A percentile compares a stretch with the other conserved stretches of the same genome.
phyloP scores from a whole-genome alignment of 75 land plant species.

The Gnetum montanum region DNA sequence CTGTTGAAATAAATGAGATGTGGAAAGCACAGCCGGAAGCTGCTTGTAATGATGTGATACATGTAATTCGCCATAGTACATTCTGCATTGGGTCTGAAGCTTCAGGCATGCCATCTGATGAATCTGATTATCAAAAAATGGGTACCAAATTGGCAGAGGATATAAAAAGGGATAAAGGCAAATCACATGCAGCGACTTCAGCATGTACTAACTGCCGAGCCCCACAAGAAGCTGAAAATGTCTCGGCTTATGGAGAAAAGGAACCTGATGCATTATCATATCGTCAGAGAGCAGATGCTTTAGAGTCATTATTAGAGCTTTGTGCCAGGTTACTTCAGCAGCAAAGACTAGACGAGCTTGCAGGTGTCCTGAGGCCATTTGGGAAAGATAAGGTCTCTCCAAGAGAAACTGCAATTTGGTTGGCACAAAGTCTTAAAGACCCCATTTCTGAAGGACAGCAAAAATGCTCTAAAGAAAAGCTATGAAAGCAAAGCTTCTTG shows the following conservation, averaged over 20 bases:
- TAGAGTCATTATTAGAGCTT: conserved; percentile 85
- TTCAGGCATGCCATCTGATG: conserved; percentile 11
- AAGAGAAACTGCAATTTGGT: conserved; percentile 97
- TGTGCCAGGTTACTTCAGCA: conserved; percentile 84
- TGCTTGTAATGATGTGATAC: conserved; percentile 87
- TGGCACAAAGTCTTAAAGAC: conserved; percentile 85
- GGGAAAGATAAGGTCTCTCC: conserved; percentile 95
- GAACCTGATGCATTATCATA: conserved; percentile 78
- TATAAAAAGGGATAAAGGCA: not conserved
- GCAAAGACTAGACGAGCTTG: conserved; percentile 81
- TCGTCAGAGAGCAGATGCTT: conserved; percentile 95
- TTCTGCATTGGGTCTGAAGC: conserved; percentile 68
- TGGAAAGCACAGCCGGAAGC: conserved; percentile 29
- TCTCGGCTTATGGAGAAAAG: not conserved
- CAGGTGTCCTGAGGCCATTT: conserved; percentile 87
- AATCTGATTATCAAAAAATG: conserved; percentile 30
- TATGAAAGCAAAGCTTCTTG: too few species aligned
- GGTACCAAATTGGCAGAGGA: conserved; percentile 5
- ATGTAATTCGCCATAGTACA: conserved; percentile 94
- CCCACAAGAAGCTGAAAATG: conserved; percentile 2
- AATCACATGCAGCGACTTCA: not conserved
- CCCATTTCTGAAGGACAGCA: too few species aligned
- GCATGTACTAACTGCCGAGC: not conserved
- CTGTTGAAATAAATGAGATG: conserved; percentile 33
- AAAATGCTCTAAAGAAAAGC: too few species aligned